phyloP scores from a whole-genome alignment of 129 eudicot species.

The Flaveria ramosissima region DNA sequence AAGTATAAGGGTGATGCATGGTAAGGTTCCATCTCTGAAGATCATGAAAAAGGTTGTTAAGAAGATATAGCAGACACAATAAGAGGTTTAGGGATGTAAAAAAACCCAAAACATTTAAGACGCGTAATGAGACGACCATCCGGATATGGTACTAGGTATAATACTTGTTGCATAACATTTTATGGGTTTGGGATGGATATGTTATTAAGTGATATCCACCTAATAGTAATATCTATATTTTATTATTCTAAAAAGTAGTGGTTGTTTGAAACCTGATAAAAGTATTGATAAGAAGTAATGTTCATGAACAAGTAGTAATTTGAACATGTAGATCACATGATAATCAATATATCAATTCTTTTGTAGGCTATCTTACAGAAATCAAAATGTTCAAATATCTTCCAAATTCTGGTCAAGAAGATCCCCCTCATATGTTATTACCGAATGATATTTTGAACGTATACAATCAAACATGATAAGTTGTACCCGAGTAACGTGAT shows the following conservation, averaged over 20 bases:
- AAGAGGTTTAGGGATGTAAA: neutral
- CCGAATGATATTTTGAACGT: neutral
- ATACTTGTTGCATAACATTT: neutral
- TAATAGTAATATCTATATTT: too few relatives aligned
- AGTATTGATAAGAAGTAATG: neutral
- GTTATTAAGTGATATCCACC: neutral
- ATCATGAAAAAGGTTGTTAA: neutral
- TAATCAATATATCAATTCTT: neutral
- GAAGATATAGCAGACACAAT: neutral
- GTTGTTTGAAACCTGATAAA: too few relatives aligned
- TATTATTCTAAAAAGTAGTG: too few relatives aligned
- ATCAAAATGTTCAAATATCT: neutral
- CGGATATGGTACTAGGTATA: neutral
- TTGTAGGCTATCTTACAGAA: neutral
- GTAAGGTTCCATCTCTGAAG: constrained; percentile 79
- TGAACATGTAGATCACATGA: neutral
- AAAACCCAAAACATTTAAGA: neutral
- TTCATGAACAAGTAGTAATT: neutral
- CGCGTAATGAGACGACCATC: neutral
- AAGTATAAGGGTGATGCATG: constrained; percentile 87
- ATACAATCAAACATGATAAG: neutral
- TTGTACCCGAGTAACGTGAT: constrained; percentile 72
- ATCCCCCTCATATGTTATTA: neutral
- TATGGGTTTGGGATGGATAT: neutral
- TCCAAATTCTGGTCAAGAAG: neutral